Evolutionary conservation across 1,139 yeast species (phyloP).

Genomic region (Scheffersomyces cryptocercus): DNA sequence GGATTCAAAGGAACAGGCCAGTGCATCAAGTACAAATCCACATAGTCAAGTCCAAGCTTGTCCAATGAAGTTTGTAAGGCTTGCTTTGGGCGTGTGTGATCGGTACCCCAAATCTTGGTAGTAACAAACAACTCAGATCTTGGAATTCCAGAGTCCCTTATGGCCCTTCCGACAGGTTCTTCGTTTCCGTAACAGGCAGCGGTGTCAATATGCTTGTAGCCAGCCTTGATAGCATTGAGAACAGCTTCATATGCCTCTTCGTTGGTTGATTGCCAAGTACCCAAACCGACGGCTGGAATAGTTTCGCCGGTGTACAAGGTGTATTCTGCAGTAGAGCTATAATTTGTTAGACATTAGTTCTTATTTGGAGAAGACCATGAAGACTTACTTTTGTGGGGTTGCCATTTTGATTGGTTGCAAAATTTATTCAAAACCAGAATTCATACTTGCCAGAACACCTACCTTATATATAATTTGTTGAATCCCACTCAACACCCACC

Average conservation of each 20-base stretch:
- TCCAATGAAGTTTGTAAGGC: slow-evolving; percentile 45
- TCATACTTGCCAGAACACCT: too few species aligned
- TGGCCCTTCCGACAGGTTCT: slow-evolving; percentile 15
- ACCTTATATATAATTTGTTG: too few species aligned
- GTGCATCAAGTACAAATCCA: slow-evolving; percentile 19
- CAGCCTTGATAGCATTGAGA: slow-evolving; percentile 14
- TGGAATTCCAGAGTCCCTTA: slow-evolving; percentile 8
- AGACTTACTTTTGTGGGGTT: too few species aligned
- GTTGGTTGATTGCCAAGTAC: slow-evolving; percentile 21
- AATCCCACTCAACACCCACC: too few species aligned
- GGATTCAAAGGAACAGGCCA: slow-evolving; percentile 13
- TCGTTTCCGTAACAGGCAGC: slow-evolving; percentile 18
- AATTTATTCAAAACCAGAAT: too few species aligned
- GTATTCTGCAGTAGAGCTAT: too few species aligned
- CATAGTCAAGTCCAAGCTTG: slow-evolving; percentile 19
- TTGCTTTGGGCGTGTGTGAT: slow-evolving; percentile 56
- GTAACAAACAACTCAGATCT: slow-evolving; percentile 33
- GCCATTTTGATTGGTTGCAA: too few species aligned
- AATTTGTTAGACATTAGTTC: too few species aligned
- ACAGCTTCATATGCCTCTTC: slow-evolving; percentile 17
- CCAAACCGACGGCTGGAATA: slow-evolving; percentile 22
- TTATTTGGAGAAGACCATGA: too few species aligned
- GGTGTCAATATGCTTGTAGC: slow-evolving; percentile 20
- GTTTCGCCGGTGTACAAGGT: slow-evolving; percentile 4
- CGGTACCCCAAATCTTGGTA: slow-evolving; percentile 72